A percentile compares a stretch with the other conserved stretches of the same genome.
Evolutionary conservation across 768 basidiomycete genomes (phyloP).

Genomic region (Thelephora aurantiotincta): DNA sequence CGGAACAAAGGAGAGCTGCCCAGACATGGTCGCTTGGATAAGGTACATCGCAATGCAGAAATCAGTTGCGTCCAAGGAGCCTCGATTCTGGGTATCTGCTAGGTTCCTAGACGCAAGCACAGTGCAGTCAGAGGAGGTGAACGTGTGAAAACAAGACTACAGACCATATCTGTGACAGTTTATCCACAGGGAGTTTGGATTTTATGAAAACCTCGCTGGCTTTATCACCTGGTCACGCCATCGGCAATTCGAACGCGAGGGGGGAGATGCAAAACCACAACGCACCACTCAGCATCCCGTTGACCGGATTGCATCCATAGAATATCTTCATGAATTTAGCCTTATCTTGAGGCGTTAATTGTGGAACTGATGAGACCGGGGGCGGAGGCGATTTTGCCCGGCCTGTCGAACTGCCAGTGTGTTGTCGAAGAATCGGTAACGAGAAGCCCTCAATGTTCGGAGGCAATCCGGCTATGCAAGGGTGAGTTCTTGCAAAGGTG

Average conservation of each 20-base stretch:
- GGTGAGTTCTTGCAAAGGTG: constrained; percentile 4
- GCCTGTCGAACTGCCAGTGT: constrained; percentile 25
- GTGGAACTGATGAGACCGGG: constrained; percentile 34
- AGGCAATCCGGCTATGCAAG: constrained; percentile 59
- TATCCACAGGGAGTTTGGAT: constrained; percentile 76
- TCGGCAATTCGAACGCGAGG: background rate
- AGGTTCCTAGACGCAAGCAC: constrained; percentile 46
- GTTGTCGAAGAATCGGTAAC: constrained; percentile 36
- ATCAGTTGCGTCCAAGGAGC: constrained; percentile 77
- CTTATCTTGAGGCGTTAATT: constrained; percentile 67
- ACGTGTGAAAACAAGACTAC: constrained; percentile 11
- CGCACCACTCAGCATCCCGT: constrained; percentile 69
- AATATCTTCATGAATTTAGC: constrained; percentile 77
- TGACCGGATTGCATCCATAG: constrained; percentile 49
- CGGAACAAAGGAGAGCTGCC: constrained; percentile 58
- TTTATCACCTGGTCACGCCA: constrained; percentile 49
- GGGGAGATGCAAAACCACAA: background rate
- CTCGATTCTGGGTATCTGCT: constrained; percentile 90
- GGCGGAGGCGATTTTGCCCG: constrained; percentile 42
- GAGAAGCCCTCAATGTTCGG: constrained; percentile 65
- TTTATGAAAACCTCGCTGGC: constrained; percentile 85
- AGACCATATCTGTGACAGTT: constrained; percentile 87
- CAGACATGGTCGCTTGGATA: constrained; percentile 86
- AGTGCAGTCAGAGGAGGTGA: background rate
- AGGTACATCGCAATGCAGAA: constrained; percentile 95